A percentile compares a stretch with the other conserved stretches of the same genome.
Conservation (phyloP, 352 stramenopile genomes). For the Pythium guiyangense region DNA sequence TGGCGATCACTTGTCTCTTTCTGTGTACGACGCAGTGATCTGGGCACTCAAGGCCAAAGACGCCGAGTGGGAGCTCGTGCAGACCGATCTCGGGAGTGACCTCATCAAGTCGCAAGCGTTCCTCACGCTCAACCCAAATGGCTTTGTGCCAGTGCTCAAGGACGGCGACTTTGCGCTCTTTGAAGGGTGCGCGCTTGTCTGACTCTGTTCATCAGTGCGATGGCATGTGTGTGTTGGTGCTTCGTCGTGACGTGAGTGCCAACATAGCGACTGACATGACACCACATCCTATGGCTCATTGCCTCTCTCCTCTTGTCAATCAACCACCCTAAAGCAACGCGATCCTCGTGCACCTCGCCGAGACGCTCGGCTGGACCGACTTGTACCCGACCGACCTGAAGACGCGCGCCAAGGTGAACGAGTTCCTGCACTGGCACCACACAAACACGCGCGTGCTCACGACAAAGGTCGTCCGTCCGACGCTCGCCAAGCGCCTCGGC, state of each 20-base stretch:
- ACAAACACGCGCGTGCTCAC: constrained; percentile 49
- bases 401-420: constrained; percentile 50
- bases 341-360: constrained; percentile 48
- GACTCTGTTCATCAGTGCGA: background rate
- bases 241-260: too few species aligned
- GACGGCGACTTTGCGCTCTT: constrained; percentile 56
- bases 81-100: constrained; percentile 23
- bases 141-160: constrained; percentile 41
- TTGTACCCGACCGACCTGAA: constrained; percentile 41
- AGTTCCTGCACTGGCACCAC: constrained; percentile 75
- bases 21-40: constrained; percentile 5
- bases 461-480: constrained; percentile 33
- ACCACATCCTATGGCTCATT: background rate
- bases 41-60: constrained; percentile 12
- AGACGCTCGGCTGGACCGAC: constrained; percentile 54
- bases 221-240: too few species aligned
- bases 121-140: constrained; percentile 44
- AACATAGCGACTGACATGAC: background rate
- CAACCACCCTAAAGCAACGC: constrained; percentile 11
- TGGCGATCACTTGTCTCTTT: too few species aligned
- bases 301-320: background rate
- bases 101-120: constrained; percentile 49
- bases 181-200: constrained; percentile 21
- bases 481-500: constrained; percentile 25
- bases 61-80: constrained; percentile 31